A percentile compares a stretch with the other conserved stretches of the same genome.
Evolutionary conservation across 208 protist genomes (phyloP).

Genomic region (Trypanosoma theileri): DNA sequence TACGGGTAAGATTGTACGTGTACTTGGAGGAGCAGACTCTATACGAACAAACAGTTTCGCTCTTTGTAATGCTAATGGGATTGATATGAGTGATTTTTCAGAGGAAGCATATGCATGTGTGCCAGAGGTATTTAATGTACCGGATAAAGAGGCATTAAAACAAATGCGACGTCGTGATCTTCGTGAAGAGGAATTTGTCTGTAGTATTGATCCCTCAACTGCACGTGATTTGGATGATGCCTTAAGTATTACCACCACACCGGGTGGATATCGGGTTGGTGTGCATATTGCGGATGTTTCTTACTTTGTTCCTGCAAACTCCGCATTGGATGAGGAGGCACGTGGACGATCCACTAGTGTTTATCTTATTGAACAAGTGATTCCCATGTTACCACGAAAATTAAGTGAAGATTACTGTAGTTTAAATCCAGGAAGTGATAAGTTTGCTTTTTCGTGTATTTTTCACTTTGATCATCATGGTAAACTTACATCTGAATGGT

Average conservation of each 20-base stretch:
- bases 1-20: constrained; percentile 33
- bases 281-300: constrained; percentile 96
- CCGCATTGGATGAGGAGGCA: constrained; percentile 88
- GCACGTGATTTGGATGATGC: constrained; percentile 90
- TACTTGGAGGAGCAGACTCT: constrained; percentile 45
- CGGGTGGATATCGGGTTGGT: constrained; percentile 81
- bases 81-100: constrained; percentile 53
- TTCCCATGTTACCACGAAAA: constrained; percentile 91
- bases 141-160: constrained; percentile 37
- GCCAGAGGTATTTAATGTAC: constrained; percentile 44
- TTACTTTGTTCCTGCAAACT: constrained; percentile 75
- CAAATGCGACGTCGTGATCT: constrained; percentile 63
- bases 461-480: constrained; percentile 77
- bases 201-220: constrained; percentile 86
- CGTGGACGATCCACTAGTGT: constrained; percentile 69
- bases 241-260: constrained; percentile 55
- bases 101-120: constrained; percentile 72
- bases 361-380: constrained; percentile 87
- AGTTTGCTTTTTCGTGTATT: constrained; percentile 87
- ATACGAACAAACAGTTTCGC: constrained; percentile 45
- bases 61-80: constrained; percentile 40
- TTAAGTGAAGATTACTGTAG: constrained; percentile 89
- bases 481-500: constrained; percentile 79
- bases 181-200: constrained; percentile 77
- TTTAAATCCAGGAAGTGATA: constrained; percentile 81